These are phyloP conservation scores for Fonsecaea monophora DNA, from an alignment of 2,329 filamentous ascomycete genomes.

Conservation along the genomic window DNA sequence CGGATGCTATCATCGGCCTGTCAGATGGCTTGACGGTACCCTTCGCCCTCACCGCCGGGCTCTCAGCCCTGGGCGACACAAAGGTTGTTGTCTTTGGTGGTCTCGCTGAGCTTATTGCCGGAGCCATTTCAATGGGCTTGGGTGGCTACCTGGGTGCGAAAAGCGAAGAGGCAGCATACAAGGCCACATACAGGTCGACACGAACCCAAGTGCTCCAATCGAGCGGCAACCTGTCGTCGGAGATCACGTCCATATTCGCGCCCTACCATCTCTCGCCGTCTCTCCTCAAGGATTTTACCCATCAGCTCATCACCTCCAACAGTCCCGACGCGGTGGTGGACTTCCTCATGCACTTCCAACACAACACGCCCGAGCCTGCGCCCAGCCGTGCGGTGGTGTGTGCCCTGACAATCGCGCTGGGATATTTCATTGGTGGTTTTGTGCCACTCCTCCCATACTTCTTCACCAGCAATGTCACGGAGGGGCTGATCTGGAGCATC, in stretches of 20 bases:
- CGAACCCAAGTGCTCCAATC: slow-evolving; percentile 24
- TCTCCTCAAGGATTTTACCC: slow-evolving; percentile 32
- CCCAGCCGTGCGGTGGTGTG: slow-evolving; percentile 44
- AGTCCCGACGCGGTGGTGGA: slow-evolving; percentile 27
- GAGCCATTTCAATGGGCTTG: slow-evolving; percentile 78
- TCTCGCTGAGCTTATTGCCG: slow-evolving; percentile 75
- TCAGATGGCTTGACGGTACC: slow-evolving; percentile 81
- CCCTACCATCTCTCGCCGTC: slow-evolving; percentile 34
- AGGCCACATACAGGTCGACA: slow-evolving; percentile 28
- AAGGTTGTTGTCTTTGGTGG: slow-evolving; percentile 74
- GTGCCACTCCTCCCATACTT: slow-evolving; percentile 62
- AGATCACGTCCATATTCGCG: slow-evolving; percentile 28
- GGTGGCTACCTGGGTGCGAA: slow-evolving; percentile 73
- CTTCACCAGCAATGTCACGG: slow-evolving; percentile 43
- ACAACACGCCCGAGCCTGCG: slow-evolving; percentile 50
- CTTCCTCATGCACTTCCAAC: slow-evolving; percentile 36
- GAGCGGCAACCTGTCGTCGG: slow-evolving; percentile 27
- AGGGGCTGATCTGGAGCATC: slow-evolving; percentile 57
- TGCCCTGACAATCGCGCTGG: slow-evolving; percentile 46
- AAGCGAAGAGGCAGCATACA: slow-evolving; percentile 47
- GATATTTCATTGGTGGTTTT: slow-evolving; percentile 51
- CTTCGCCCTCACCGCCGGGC: slow-evolving; percentile 77
- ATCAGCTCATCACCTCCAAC: slow-evolving; percentile 36
- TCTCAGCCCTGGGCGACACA: slow-evolving; percentile 66
- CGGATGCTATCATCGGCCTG: slow-evolving; percentile 76